A percentile compares a stretch with the other conserved stretches of the same genome.
These are phyloP conservation scores for Chytriomyces sp. DNA, from an alignment of 192 early-diverging fungal species.

Conservation along the genomic window DNA sequence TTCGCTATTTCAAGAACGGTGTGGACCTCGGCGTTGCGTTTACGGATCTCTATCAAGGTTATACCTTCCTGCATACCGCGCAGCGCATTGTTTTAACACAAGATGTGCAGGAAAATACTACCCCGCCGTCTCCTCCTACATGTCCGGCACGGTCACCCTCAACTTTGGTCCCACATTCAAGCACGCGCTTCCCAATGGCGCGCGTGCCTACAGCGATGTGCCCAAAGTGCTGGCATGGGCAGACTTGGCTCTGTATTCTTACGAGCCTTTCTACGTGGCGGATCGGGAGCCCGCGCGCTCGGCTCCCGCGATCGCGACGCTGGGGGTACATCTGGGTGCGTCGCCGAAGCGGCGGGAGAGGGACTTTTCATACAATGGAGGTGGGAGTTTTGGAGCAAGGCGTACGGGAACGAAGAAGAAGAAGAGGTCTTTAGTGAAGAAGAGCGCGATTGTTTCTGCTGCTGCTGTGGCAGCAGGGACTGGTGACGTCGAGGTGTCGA, in stretches of 20 bases:
- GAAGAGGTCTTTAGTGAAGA: conserved; percentile 10
- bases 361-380: too few relatives aligned
- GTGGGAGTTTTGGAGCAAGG: not conserved
- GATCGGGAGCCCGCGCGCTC: not conserved
- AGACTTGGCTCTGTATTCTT: conserved; percentile 13
- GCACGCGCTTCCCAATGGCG: conserved; percentile 54
- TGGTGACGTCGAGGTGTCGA: not conserved
- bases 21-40: conserved; percentile 66
- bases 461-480: not conserved
- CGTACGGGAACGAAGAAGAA: not conserved
- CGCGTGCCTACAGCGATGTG: conserved; percentile 37
- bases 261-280: conserved; percentile 12
- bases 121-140: conserved; percentile 71
- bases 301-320: not conserved
- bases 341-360: not conserved
- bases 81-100: not conserved
- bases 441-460: conserved; percentile 2
- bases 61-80: not conserved
- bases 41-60: conserved; percentile 61
- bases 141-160: conserved; percentile 60
- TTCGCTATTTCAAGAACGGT: conserved; percentile 71
- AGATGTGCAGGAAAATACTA: conserved; percentile 66
- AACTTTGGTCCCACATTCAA: conserved; percentile 74
- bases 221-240: conserved; percentile 23
- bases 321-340: not conserved